Conservation (phyloP, 108 stramenopile species). For the Skeletonema grethae region DNA sequence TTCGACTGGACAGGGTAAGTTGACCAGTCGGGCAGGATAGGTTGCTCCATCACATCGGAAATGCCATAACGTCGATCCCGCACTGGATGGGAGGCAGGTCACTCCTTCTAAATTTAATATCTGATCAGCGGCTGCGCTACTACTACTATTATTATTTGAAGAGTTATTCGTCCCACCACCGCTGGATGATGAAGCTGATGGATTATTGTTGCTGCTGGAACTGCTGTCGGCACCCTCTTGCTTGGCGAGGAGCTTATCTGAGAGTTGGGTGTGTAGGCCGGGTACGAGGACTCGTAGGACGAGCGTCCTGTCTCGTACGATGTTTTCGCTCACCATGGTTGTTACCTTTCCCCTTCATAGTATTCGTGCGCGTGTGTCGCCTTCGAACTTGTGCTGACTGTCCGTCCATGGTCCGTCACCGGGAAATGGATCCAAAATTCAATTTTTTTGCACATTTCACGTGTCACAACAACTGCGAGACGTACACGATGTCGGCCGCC, state of each 20-base stretch:
- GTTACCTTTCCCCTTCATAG: too few species aligned
- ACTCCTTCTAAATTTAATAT: slow-evolving; percentile 84
- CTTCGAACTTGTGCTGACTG: too few species aligned
- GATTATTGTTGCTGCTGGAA: slow-evolving; percentile 12
- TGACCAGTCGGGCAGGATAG: slow-evolving; percentile 91
- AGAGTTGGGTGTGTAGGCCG: slow-evolving; percentile 69
- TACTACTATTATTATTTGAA: not conserved
- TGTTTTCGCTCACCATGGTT: slow-evolving; percentile 13
- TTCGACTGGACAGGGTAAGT: slow-evolving; percentile 93
- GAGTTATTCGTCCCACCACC: not conserved
- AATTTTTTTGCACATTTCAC: too few species aligned
- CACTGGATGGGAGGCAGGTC: slow-evolving; percentile 50
- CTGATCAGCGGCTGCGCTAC: slow-evolving; percentile 23
- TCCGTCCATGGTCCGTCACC: too few species aligned
- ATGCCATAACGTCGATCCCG: slow-evolving; percentile 73
- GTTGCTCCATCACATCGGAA: slow-evolving; percentile 88
- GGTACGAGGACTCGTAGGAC: slow-evolving; percentile 77
- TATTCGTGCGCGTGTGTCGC: too few species aligned
- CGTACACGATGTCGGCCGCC: too few species aligned
- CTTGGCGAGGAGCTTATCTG: slow-evolving; percentile 71
- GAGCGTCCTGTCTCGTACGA: slow-evolving; percentile 53
- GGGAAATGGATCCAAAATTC: too few species aligned
- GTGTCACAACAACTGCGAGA: too few species aligned
- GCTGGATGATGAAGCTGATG: slow-evolving; percentile 6
- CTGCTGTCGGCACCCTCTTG: slow-evolving; percentile 49